These are phyloP conservation scores for Tylopilus subfusipes DNA, from an alignment of 768 basidiomycete species.

Conservation along the genomic window DNA sequence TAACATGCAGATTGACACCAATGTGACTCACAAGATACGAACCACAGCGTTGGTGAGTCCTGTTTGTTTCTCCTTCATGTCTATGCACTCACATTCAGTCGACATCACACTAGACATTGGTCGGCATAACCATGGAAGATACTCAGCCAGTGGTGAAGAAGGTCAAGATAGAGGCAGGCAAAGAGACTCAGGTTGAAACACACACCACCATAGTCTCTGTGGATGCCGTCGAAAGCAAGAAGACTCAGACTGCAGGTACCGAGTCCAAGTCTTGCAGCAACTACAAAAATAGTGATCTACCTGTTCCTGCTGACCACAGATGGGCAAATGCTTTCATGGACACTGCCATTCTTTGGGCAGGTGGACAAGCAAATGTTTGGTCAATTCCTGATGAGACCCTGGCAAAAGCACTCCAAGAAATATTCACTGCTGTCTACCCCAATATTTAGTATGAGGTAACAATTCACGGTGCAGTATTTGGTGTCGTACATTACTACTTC, in stretches of 20 bases:
- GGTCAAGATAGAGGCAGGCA: not conserved
- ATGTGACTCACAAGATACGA: not conserved
- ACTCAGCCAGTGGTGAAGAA: not conserved
- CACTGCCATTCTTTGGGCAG: constrained; percentile 2
- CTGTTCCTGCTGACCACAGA: no score
- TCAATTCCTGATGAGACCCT: not conserved
- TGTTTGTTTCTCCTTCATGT: not conserved
- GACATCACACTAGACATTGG: not conserved
- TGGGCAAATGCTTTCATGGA: not conserved
- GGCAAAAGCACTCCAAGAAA: not conserved
- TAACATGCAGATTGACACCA: not conserved
- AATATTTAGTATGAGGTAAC: not conserved
- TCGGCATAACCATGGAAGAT: not conserved
- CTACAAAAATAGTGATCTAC: no score
- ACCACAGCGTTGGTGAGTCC: not conserved
- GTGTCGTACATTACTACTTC: not conserved
- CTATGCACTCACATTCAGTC: no score
- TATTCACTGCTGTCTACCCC: not conserved
- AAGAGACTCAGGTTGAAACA: not conserved
- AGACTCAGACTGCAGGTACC: no score
- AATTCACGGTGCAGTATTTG: not conserved
- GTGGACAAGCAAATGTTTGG: not conserved
- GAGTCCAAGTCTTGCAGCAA: no score
- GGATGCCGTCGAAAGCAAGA: not conserved
- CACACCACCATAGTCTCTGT: not conserved